Conservation (phyloP, 2,329 filamentous ascomycete species). For the Fusarium sacchari region DNA sequence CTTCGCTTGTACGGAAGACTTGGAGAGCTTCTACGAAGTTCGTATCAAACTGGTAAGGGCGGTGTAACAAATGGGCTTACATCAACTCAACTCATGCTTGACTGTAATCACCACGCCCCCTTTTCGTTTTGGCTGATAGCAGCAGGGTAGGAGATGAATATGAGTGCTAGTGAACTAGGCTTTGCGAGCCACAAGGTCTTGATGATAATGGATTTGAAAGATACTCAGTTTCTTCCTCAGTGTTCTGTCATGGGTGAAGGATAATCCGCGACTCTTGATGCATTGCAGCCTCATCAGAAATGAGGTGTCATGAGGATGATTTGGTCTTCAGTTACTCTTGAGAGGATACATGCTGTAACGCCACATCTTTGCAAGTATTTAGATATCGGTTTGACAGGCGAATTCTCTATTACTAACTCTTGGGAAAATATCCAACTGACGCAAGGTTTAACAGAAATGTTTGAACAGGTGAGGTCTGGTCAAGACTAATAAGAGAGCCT, state of each 20-base stretch:
- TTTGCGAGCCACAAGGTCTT: not conserved
- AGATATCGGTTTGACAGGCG: too few relatives aligned
- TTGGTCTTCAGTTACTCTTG: not conserved
- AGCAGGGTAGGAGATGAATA: not conserved
- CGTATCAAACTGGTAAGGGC: not conserved
- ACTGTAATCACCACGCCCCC: too few relatives aligned
- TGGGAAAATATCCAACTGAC: too few relatives aligned
- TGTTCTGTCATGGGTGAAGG: not conserved
- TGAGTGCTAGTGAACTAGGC: not conserved
- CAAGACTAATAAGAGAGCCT: not conserved
- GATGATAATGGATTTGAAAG: not conserved
- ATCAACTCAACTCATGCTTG: not conserved
- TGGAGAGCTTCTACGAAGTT: too few relatives aligned
- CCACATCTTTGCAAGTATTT: not conserved
- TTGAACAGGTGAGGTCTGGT: too few relatives aligned
- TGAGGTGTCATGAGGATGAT: not conserved
- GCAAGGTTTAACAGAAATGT: not conserved
- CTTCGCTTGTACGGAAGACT: not conserved
- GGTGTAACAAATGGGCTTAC: not conserved
- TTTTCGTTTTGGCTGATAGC: not conserved
- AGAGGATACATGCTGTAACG: not conserved
- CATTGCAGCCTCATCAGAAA: not conserved
- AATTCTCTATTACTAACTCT: not conserved
- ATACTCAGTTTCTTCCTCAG: not conserved
- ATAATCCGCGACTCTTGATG: not conserved